Evolutionary conservation across 129 eudicot species (phyloP), one percentile per base, ranked within the genome.

Genomic region (Sambucus nigra): DNA sequence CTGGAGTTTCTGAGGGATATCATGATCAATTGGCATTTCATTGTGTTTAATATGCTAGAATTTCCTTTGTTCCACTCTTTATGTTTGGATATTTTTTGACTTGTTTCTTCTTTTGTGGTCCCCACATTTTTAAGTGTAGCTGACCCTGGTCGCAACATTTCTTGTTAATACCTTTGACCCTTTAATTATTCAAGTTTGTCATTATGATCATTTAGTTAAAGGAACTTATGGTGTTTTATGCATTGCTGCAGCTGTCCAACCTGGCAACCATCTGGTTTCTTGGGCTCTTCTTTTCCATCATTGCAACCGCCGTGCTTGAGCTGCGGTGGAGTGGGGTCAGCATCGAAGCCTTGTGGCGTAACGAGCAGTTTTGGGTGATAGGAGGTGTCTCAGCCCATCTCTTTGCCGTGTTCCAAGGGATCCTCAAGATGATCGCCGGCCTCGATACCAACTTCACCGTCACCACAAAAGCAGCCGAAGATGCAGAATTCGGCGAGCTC

Each of bases 301-400:
- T 92, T 7, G 47, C 75, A 0, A 87, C 95, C 6, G 68, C 84
- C 61, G 91, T 92, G 17, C 86, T 92, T 11, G 99, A 92, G 80
- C 76, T 92, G 16, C 76, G 94, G 47, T 92, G 99, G 99, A 92
- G 96, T 29, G 96, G 99, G 15, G 94, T 92, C 8, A 76, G 96
- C 76, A 78, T 92, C 15, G 99, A 92, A 65, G 99, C 78, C 15
- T 73, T 73, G 31, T 92, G 99, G 99, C 80, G 99, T 47, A 92
- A 92, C 61, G 99, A 92, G 87, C 99, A 92, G 61, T 92, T 92
- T 47, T 92, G 99, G 99, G 99, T 92, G 16, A 92, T 92, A 4
- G 99, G 99, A 48, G 99, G 99, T 45, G 99, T 92, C 35, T 92
- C 99, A 0, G 99, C 99, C 47, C 99, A 92, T 67, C 80, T 92